A percentile compares a stretch with the other conserved stretches of the same genome.
These are phyloP conservation scores for Hibiscus trionum DNA, from an alignment of 345 rosid species.

Conservation along the genomic window DNA sequence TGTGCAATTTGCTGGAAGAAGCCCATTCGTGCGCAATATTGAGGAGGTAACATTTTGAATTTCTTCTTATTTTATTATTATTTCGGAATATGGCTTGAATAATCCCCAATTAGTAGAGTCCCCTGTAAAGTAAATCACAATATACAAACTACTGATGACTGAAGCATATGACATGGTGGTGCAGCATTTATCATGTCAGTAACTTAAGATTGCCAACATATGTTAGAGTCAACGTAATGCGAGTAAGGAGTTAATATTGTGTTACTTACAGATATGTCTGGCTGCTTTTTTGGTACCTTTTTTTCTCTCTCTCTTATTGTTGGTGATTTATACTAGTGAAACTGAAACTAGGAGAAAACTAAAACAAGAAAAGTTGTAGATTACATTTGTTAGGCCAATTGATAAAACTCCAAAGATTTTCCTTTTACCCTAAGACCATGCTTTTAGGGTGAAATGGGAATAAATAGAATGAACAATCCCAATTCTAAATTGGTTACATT, in stretches of 20 bases:
- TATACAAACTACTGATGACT: not conserved
- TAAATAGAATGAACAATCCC: not conserved
- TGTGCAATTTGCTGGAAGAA: slow-evolving; percentile 74
- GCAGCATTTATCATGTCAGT: not conserved
- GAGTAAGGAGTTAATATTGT: not conserved
- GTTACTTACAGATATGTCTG: not conserved
- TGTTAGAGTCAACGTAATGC: not conserved
- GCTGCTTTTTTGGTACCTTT: not conserved
- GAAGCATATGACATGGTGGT: not conserved
- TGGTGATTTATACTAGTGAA: not conserved
- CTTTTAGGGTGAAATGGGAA: not conserved
- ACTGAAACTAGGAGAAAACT: not conserved
- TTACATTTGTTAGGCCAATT: not conserved
- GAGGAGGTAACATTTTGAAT: slow-evolving; percentile 52
- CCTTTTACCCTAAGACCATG: not conserved
- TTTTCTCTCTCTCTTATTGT: not conserved
- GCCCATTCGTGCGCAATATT: slow-evolving; percentile 64
- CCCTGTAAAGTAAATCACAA: not conserved
- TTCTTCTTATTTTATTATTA: not conserved
- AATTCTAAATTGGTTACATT: not conserved
- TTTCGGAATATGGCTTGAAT: not conserved
- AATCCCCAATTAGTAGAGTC: not conserved
- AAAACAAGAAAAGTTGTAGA: not conserved
- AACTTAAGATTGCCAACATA: not conserved
- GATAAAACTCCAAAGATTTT: not conserved